These are phyloP conservation scores for Puccinia polysora DNA, from an alignment of 1,284 basidiomycete species.

Conservation along the genomic window DNA sequence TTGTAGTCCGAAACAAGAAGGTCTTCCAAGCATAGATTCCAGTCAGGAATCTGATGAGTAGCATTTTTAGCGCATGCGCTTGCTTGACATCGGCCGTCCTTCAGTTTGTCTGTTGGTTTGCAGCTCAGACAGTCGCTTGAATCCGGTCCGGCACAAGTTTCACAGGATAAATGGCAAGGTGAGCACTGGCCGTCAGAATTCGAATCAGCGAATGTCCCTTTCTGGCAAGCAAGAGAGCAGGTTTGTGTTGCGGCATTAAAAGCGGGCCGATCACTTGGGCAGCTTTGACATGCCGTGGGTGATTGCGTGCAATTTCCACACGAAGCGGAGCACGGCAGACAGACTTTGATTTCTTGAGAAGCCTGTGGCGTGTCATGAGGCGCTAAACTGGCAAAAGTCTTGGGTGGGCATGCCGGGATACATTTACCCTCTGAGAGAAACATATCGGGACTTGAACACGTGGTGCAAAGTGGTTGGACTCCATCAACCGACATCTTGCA, in stretches of 20 bases:
- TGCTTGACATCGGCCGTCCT: conserved; percentile 7
- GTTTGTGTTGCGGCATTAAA: conserved; percentile 29
- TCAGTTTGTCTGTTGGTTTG: neutral
- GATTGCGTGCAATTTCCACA: conserved; percentile 18
- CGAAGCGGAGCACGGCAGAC: conserved; percentile 15
- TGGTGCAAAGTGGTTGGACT: neutral
- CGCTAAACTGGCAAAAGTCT: conserved; percentile 15
- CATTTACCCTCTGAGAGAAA: conserved; percentile 12
- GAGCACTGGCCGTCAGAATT: conserved; percentile 17
- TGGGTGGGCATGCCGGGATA: conserved; percentile 5
- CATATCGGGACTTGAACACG: neutral
- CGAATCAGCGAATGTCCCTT: conserved; percentile 11
- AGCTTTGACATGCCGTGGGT: conserved; percentile 21
- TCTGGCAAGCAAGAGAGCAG: conserved; percentile 18
- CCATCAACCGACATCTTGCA: conserved; percentile 10
- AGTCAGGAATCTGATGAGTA: neutral
- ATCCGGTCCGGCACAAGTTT: conserved; percentile 15
- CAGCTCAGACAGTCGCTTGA: conserved; percentile 29
- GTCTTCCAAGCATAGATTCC: conserved; percentile 24
- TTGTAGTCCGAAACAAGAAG: neutral
- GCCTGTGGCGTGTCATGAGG: conserved; percentile 10
- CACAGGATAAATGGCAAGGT: conserved; percentile 16
- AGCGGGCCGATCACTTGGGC: conserved; percentile 12
- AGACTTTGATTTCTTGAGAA: conserved; percentile 16
- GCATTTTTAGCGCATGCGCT: conserved; percentile 3